Evolutionary conservation across 768 basidiomycete genomes (phyloP).

Genomic region (Fistulinella prunicolor): DNA sequence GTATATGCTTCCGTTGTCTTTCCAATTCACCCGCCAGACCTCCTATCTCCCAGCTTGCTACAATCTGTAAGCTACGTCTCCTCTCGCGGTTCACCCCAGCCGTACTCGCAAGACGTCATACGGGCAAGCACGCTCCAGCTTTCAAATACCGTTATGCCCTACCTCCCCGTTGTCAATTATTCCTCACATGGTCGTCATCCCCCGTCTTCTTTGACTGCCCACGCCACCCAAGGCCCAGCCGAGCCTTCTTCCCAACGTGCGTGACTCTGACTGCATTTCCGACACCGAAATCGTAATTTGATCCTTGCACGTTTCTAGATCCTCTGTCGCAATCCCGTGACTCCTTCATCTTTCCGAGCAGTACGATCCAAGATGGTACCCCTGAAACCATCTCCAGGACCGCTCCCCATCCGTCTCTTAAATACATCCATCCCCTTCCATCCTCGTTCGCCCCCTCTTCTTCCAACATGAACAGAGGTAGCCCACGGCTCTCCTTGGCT

Average conservation of each 20-base stretch:
- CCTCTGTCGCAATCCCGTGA: slow-evolving; percentile 28
- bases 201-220: slow-evolving; percentile 4
- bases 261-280: slow-evolving; percentile 7
- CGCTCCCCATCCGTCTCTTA: slow-evolving; percentile 14
- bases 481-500: slow-evolving; percentile 22
- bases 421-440: slow-evolving; percentile 13
- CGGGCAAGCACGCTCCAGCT: slow-evolving; percentile 65
- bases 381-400: slow-evolving; percentile 22
- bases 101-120: slow-evolving; percentile 63
- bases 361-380: slow-evolving; percentile 22
- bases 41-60: slow-evolving; percentile 44
- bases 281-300: slow-evolving; percentile 11
- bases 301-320: slow-evolving; percentile 23
- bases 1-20: slow-evolving; percentile 16
- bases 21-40: background rate
- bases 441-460: slow-evolving; percentile 27
- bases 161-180: background rate
- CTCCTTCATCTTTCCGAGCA: slow-evolving; percentile 40
- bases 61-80: slow-evolving; percentile 50
- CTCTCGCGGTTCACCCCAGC: slow-evolving; percentile 18
- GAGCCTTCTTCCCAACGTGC: slow-evolving; percentile 26
- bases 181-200: background rate
- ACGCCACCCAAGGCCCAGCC: slow-evolving; percentile 18
- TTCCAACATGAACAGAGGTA: slow-evolving; percentile 19
- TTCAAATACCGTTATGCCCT: slow-evolving; percentile 44